Base-by-base conservation (phyloP, 176 grass and related monocot species). In the Avena sativa region DNA sequence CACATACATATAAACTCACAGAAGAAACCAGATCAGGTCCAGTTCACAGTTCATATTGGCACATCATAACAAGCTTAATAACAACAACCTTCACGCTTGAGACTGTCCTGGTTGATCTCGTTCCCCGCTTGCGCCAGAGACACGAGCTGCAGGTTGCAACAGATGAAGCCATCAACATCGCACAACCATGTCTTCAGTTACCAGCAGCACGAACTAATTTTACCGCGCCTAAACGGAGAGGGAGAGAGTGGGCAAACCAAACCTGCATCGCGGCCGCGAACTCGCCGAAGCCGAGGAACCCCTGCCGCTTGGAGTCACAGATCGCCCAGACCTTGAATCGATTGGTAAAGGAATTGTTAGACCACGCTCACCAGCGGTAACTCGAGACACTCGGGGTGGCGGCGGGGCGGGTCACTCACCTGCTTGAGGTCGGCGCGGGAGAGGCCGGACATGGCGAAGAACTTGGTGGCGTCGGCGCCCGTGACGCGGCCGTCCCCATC, bases 221-320 rank as follows among this genome's bases (percentile, higher is more conserved):
- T 10, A 10, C 40, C 28, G n/a, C 3, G 6, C 3, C 47, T 8
- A 16, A 17, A 19, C 12, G 1, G 28, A 52, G 51, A 72, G 67
- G 20, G 4, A 7, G 3, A 1, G 6, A 0, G 44, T 12, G 25
- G 32, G 21, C 10, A 40, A 55, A 30, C 28, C 28, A 30, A 30
- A 91, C 96, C 93, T 96, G 92, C 96, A 98, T 96, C 49, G 96
- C 82, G 49, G 84, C n/a, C 71, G 95, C 82, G 76, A 98, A 98
- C 89, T 98, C 96, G 19, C 46, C 81, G 47, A 98, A 87, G 12
- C 96, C 93, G 58, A 98, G 88, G 85, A 66, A 98, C 79, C 96
- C 96, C 87, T 98, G 96, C 46, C 95, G 88, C 83, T 91, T 98
- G 81, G 92, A 83, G 85, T 95, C 96, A 3, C 87, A 85, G 74